Conservation (phyloP, 2,329 filamentous ascomycete species). For the Hymenoscyphus repandus region DNA sequence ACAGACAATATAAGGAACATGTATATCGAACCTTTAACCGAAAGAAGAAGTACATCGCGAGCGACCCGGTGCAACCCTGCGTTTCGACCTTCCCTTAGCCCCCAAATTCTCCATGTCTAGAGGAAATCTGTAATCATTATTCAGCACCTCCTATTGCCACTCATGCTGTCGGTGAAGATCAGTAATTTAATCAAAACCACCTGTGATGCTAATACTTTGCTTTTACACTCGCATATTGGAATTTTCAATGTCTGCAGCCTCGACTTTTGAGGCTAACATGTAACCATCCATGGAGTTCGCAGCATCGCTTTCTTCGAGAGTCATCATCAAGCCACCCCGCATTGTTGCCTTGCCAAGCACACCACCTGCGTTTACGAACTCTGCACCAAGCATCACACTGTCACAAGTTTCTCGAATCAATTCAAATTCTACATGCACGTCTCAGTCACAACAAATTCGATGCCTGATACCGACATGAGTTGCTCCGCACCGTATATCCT, state of each 20-base stretch:
- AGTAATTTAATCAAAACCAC: background rate
- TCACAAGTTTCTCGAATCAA: too few species aligned
- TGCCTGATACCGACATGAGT: too few species aligned
- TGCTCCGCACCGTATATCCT: too few species aligned
- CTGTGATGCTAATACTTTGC: too few species aligned
- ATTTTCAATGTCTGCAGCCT: background rate
- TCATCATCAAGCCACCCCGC: conserved; percentile 1
- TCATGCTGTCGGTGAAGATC: background rate
- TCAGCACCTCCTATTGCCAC: background rate
- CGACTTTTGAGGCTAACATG: background rate
- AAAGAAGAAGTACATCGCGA: conserved; percentile 1
- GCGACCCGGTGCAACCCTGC: background rate
- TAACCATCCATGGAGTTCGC: background rate
- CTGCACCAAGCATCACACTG: background rate
- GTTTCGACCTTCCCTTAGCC: background rate
- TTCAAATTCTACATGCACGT: too few species aligned
- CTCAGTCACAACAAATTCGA: too few species aligned
- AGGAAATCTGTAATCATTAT: conserved; percentile 1
- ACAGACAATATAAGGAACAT: background rate
- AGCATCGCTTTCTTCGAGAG: background rate
- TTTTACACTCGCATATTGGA: too few species aligned
- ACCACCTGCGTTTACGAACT: background rate
- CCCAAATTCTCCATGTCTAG: background rate
- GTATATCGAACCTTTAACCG: background rate
- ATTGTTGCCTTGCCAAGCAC: background rate